Evolutionary conservation across 257 asterid species (phyloP).

Genomic region (Nicotiana attenuata): DNA sequence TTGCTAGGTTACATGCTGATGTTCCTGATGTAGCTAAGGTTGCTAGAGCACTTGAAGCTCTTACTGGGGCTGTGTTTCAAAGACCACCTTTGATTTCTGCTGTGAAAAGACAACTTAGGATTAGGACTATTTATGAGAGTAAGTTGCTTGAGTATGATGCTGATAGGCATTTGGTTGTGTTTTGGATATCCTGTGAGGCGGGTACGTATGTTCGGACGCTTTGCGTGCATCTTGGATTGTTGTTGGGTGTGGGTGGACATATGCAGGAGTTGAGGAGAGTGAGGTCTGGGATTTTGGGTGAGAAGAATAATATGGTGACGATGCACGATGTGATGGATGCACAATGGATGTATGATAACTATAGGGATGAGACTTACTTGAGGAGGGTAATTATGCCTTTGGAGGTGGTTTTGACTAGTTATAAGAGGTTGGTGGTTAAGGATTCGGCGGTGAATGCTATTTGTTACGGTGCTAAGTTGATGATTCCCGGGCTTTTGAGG

Average conservation of each 20-base stretch:
- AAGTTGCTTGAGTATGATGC: conserved; percentile 84
- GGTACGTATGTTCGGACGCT: conserved; percentile 91
- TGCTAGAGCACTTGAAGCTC: conserved; percentile 74
- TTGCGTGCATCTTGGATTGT: conserved; percentile 91
- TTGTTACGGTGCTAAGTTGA: conserved; percentile 86
- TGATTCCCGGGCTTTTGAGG: conserved; percentile 92
- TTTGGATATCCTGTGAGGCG: conserved; percentile 97
- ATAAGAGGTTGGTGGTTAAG: conserved; percentile 88
- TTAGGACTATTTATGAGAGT: conserved; percentile 86
- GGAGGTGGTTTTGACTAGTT: conserved; percentile 84
- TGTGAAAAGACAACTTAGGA: conserved; percentile 87
- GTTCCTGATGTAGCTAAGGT: conserved; percentile 74
- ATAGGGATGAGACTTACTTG: conserved; percentile 74
- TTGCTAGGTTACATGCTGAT: conserved; percentile 74
- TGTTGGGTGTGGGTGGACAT: conserved; percentile 89
- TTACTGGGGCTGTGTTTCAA: conserved; percentile 92
- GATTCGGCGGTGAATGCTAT: conserved; percentile 93
- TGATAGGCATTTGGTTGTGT: conserved; percentile 73
- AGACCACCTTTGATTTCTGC: conserved; percentile 94
- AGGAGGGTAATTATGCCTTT: conserved; percentile 91
- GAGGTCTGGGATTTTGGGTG: conserved; percentile 82
- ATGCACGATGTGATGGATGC: conserved; percentile 98
- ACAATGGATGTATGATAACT: conserved; percentile 78
- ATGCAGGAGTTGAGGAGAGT: conserved; percentile 95
- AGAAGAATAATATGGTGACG: conserved; percentile 93